Base-by-base conservation (phyloP, 345 rosid species). In the Euclidium syriacum region DNA sequence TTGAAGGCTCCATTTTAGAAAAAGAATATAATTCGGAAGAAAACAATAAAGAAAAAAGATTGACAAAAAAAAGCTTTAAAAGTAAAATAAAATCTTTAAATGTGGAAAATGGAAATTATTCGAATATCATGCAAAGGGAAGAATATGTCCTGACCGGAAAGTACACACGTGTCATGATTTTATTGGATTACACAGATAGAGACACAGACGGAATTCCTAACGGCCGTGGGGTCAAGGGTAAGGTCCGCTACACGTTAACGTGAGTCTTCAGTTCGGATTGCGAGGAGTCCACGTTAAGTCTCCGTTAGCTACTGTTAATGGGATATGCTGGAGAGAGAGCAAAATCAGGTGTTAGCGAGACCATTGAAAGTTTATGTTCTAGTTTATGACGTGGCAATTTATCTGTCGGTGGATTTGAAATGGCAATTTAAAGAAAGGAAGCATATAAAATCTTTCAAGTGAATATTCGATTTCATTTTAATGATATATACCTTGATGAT, bases 1-100 rank as follows among this genome's bases (percentile, higher is more conserved):
- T 71, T 71, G 70, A 71, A 71, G 75, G n/a, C 59, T 49, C 75
- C 58, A 57, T 76, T 73, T 40, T 66, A 64, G 42, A 69, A 76
- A 61, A 41, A 5, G 16, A 38, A 23, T 18, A 24, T 7, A 23
- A 1, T 34, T 48, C 14, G 16, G 7, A 14, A 52, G 3, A 27
- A 30, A 26, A 0, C 7, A 19, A 19, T 16, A 40, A 38, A 42
- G 10, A 24, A 4, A 22, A 29, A 41, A 32, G 17, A 12, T 17
- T 42, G 10, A 12, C 19, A 6, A 17, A n/a, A 48, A 46, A 27
- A 39, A 9, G 15, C 24, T 48, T 61, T 54, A n/a, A n/a, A 38
- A 64, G 48, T 24, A 68, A 44, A 19, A 44, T 41, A 25, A 35
- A 12, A 6, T 57, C 58, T 35, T 27, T 39, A 49, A 32, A 34